Base-by-base conservation (phyloP, 345 rosid genomes). In the Lenwebbia sp. region DNA sequence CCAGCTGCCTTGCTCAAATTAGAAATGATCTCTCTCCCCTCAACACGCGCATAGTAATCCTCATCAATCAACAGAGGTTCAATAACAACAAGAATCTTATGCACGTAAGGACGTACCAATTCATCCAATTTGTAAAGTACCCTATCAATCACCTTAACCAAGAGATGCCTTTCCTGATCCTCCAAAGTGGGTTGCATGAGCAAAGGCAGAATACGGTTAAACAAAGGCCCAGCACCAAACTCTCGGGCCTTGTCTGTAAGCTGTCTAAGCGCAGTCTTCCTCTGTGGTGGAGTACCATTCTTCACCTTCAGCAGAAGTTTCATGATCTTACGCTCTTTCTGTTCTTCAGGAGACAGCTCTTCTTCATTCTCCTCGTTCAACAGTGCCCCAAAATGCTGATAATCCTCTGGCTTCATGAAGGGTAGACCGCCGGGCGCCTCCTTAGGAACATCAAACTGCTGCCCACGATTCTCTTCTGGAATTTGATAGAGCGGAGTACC, bases 21-120 rank as follows among this genome's bases (percentile, higher is more conserved):
- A 83, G 99, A 97, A 88, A 97, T 97, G 84, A 97, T 96, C 89
- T 97, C 99, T 91, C 99, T 95, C 58, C 99, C 99, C 90, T 97
- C 99, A 26, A 96, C 98, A 86, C 99, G 99, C 21, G 99, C 99
- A 95, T 97, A 97, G 88, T 97, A 97, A 86, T 97, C 99, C 89
- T 97, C 99, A 89, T 96, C 99, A 93, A 97, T 97, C 93, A 97
- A 90, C 91, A 97, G 89, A 56, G 99, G 99, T 89, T 97, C 99
- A 86, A 97, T 97, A 87, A 97, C 99, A 74, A 97, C 99, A 90
- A 97, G 99, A 90, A 97, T 95, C 89, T 96, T 97, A 90, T 97
- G 99, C 86, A 97, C 99, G 85, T 82, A 96, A 57, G 99, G 99
- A 90, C 99, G 93, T 74, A 97, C 98, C 93, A 97, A 87, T 93